Percentiles rank a stretch among this genome's conserved stretches.
phyloP scores from a whole-genome alignment of 208 protist genomes.

The Acanthamoeba comandoni region DNA sequence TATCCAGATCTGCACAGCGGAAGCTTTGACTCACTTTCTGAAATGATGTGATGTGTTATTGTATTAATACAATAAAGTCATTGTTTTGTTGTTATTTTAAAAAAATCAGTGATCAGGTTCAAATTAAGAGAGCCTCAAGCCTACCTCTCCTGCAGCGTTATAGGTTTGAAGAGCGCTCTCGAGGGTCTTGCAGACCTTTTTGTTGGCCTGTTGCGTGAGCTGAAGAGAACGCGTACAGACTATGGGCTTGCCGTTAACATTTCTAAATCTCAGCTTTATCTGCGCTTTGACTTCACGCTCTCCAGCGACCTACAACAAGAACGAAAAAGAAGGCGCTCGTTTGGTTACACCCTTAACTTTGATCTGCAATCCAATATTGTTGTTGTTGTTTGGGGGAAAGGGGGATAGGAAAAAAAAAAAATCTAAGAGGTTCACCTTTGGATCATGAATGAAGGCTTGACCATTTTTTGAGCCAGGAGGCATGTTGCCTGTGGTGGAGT shows the following conservation, averaged over 20 bases:
- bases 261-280: slow-evolving; percentile 93
- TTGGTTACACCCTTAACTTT: slow-evolving; percentile 30
- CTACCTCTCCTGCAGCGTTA: slow-evolving; percentile 84
- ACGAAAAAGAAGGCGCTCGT: neutral
- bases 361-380: neutral
- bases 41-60: neutral
- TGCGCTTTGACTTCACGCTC: slow-evolving; percentile 96
- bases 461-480: slow-evolving; percentile 94
- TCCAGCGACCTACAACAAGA: slow-evolving; percentile 88
- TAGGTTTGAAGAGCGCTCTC: slow-evolving; percentile 94
- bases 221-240: slow-evolving; percentile 93
- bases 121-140: too few species aligned
- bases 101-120: too few species aligned
- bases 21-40: slow-evolving; percentile 83
- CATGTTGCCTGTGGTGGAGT: slow-evolving; percentile 96
- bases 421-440: slow-evolving; percentile 85
- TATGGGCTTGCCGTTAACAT: slow-evolving; percentile 81
- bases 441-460: slow-evolving; percentile 97
- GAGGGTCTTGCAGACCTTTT: slow-evolving; percentile 93
- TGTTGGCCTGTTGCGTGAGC: slow-evolving; percentile 91
- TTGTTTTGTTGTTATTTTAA: too few species aligned
- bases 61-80: neutral
- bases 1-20: slow-evolving; percentile 95
- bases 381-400: neutral
- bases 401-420: slow-evolving; percentile 65